Percentiles rank a stretch among this genome's conserved stretches.
Conservation (phyloP, 371 early-diverging fungal species). For the Syncephalastrum sp. region DNA sequence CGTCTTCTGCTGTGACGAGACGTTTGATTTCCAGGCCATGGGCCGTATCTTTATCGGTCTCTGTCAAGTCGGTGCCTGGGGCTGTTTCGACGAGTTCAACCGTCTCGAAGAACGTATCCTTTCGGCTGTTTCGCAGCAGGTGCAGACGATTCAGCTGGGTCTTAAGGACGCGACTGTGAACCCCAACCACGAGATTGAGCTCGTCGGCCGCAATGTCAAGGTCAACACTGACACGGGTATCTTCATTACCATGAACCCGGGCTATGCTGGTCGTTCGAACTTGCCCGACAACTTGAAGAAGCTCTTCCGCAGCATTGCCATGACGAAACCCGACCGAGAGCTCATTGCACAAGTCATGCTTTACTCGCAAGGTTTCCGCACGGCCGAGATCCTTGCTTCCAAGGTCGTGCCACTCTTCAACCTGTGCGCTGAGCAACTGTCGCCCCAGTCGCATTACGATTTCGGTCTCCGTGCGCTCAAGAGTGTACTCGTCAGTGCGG, state of each 20-base stretch:
- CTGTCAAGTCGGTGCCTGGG: conserved; percentile 98
- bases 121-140: conserved; percentile 98
- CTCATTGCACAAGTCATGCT: conserved; percentile 99
- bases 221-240: conserved; percentile 92
- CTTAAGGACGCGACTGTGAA: conserved; percentile 69
- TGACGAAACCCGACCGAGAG: conserved; percentile 98
- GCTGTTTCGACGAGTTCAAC: conserved; percentile 99
- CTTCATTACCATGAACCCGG: conserved; percentile 99
- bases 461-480: conserved; percentile 99
- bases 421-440: conserved; percentile 91
- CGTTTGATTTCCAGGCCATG: conserved; percentile 99
- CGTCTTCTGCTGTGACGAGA: conserved; percentile 99
- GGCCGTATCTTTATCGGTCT: conserved; percentile 98
- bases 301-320: conserved; percentile 96
- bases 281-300: conserved; percentile 98
- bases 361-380: conserved; percentile 98
- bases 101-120: conserved; percentile 96
- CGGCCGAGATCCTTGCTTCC: conserved; percentile 90
- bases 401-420: conserved; percentile 97
- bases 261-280: conserved; percentile 98
- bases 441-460: conserved; percentile 97
- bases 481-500: conserved; percentile 96
- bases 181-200: conserved; percentile 81
- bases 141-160: conserved; percentile 97
- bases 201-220: conserved; percentile 85